A percentile compares a stretch with the other conserved stretches of the same genome.
phyloP scores from a whole-genome alignment of 1,139 yeast species.

The Suhomyces panamericanus region DNA sequence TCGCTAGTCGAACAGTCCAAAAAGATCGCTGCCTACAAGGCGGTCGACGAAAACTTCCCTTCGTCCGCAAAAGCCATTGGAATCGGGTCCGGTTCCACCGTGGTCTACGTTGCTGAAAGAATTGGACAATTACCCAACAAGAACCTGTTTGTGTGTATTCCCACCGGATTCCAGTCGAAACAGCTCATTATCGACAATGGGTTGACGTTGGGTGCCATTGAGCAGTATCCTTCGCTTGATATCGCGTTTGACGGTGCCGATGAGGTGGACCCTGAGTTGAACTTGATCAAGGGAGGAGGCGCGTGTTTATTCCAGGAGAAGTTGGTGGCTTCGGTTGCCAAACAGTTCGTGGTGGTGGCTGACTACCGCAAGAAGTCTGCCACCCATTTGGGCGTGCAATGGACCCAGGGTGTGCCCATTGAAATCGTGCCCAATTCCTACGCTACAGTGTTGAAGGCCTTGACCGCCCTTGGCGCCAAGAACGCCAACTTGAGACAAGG shows the following conservation, averaged over 20 bases:
- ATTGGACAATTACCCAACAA: slow-evolving; percentile 70
- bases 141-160: slow-evolving; percentile 69
- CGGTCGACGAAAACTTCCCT: slow-evolving; percentile 88
- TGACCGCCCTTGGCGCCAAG: slow-evolving; percentile 65
- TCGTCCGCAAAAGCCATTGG: slow-evolving; percentile 75
- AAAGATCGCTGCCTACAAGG: slow-evolving; percentile 83
- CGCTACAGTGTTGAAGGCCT: slow-evolving; percentile 68
- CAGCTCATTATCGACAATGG: slow-evolving; percentile 83
- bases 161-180: slow-evolving; percentile 96
- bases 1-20: slow-evolving; percentile 64
- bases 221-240: slow-evolving; percentile 77
- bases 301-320: slow-evolving; percentile 97
- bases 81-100: slow-evolving; percentile 96
- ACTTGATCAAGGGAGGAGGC: slow-evolving; percentile 97
- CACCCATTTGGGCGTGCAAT: slow-evolving; percentile 63
- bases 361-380: slow-evolving; percentile 83
- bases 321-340: slow-evolving; percentile 81
- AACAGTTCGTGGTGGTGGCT: slow-evolving; percentile 82
- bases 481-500: slow-evolving; percentile 77
- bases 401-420: slow-evolving; percentile 93
- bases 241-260: slow-evolving; percentile 99
- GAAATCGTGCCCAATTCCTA: slow-evolving; percentile 92
- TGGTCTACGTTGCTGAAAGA: slow-evolving; percentile 92
- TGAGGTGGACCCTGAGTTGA: slow-evolving; percentile 79
- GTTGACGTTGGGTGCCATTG: slow-evolving; percentile 74